phyloP scores from a whole-genome alignment of 345 rosid genomes.

The Psidium friedrichsthalianum region DNA sequence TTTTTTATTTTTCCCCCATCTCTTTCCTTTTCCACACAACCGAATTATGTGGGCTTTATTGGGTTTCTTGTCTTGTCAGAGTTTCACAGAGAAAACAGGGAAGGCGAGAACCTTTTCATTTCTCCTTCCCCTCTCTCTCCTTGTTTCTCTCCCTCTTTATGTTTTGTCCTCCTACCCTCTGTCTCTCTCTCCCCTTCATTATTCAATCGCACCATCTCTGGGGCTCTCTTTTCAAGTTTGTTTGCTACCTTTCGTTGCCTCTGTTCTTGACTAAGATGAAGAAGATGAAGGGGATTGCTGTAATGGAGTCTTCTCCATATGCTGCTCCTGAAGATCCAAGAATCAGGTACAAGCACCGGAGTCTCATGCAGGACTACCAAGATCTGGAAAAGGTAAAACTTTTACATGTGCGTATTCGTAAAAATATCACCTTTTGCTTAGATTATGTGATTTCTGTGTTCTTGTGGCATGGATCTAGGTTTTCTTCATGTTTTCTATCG shows the following conservation, averaged over 20 bases:
- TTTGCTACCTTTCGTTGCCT: not conserved
- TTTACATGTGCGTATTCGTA: not conserved
- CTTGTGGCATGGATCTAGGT: not conserved
- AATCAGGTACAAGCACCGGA: constrained; percentile 7
- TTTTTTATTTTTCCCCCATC: constrained; percentile 1
- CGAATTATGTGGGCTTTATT: constrained; percentile 1
- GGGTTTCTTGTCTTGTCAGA: constrained; percentile 8
- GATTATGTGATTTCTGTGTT: not conserved
- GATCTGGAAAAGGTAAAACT: constrained; percentile 4
- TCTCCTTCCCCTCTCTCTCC: not conserved
- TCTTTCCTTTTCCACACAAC: not conserved
- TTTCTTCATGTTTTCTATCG: not conserved
- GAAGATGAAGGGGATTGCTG: constrained; percentile 4
- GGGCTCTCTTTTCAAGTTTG: not conserved
- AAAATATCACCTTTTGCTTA: not conserved
- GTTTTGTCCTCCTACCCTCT: not conserved
- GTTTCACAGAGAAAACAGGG: constrained; percentile 11
- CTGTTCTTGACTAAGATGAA: constrained; percentile 1
- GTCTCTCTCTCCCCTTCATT: not conserved
- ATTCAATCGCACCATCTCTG: not conserved
- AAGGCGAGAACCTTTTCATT: not conserved
- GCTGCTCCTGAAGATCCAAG: not conserved
- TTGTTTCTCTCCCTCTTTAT: not conserved
- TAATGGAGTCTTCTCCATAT: not conserved
- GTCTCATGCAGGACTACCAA: constrained; percentile 15